These are phyloP conservation scores for Stagonosporopsis chrysanthemi DNA, from an alignment of 2,329 filamentous ascomycete genomes.

Conservation along the genomic window DNA sequence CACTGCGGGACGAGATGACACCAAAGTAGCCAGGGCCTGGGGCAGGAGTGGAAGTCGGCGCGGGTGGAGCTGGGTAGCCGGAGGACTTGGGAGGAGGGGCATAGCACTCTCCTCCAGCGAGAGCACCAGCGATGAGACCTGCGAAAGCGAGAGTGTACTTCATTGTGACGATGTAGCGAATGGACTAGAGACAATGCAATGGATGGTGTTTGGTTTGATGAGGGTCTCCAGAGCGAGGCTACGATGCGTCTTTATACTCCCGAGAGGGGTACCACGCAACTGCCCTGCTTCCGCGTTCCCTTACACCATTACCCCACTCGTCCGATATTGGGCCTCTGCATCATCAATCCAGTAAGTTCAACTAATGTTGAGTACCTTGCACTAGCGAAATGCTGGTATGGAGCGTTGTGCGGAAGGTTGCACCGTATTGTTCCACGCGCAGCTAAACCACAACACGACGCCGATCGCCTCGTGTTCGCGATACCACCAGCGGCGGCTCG, in stretches of 20 bases:
- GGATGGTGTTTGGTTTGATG: conserved; percentile 1
- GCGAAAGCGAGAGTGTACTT: conserved; percentile 44
- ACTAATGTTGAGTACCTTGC: conserved; percentile 2
- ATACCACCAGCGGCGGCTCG: conserved; percentile 9
- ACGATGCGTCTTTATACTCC: conserved; percentile 10
- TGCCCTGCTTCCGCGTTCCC: conserved; percentile 2
- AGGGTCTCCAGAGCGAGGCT: conserved; percentile 4
- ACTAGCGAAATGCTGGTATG: conserved; percentile 1
- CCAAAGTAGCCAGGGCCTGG: conserved; percentile 46
- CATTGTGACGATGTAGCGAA: conserved; percentile 35
- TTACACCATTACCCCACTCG: conserved; percentile 2
- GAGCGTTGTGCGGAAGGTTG: conserved; percentile 14
- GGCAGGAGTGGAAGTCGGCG: conserved; percentile 7
- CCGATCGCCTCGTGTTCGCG: conserved; percentile 22
- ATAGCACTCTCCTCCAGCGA: conserved; percentile 27
- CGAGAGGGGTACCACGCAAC: conserved; percentile 1
- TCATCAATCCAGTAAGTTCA: conserved; percentile 4
- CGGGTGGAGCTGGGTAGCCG: background rate
- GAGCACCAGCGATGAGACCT: conserved; percentile 35
- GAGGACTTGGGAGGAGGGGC: conserved; percentile 9
- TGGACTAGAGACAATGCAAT: background rate
- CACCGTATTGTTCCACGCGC: conserved; percentile 17
- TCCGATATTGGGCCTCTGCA: conserved; percentile 1
- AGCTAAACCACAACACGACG: conserved; percentile 19
- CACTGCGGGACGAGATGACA: conserved; percentile 56